phyloP scores from a whole-genome alignment of 2,329 filamentous ascomycete genomes.

The Chrysosporium keratinophilum region DNA sequence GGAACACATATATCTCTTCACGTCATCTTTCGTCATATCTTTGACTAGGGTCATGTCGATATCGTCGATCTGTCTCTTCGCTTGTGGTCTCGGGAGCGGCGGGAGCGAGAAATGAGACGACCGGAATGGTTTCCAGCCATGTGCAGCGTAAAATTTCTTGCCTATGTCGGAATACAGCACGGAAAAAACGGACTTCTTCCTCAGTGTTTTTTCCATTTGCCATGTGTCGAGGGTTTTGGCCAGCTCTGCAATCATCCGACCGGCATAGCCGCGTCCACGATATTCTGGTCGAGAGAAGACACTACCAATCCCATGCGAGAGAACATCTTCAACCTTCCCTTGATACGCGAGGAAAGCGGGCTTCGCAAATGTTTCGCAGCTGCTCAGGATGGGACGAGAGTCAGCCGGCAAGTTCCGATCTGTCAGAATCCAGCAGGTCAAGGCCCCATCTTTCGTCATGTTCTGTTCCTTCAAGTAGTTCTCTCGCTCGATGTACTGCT shows the following conservation, averaged over 20 bases:
- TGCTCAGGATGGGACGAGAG: slow-evolving; percentile 42
- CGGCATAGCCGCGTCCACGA: slow-evolving; percentile 65
- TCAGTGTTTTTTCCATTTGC: slow-evolving; percentile 38
- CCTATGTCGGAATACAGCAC: slow-evolving; percentile 82
- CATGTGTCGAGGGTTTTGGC: slow-evolving; percentile 45
- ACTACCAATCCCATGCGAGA: slow-evolving; percentile 63
- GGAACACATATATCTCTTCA: slow-evolving; percentile 41
- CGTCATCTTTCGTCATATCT: slow-evolving; percentile 26
- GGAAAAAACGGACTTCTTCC: slow-evolving; percentile 51
- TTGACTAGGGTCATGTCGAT: slow-evolving; percentile 24
- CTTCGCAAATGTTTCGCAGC: slow-evolving; percentile 47
- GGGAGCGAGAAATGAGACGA: slow-evolving; percentile 62
- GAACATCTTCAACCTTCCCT: slow-evolving; percentile 46
- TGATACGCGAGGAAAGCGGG: slow-evolving; percentile 37
- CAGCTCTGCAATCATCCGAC: slow-evolving; percentile 61
- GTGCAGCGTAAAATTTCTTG: slow-evolving; percentile 64
- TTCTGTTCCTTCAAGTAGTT: slow-evolving; percentile 41
- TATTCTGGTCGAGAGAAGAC: slow-evolving; percentile 64
- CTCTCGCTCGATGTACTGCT: slow-evolving; percentile 51
- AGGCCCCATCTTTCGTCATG: slow-evolving; percentile 45
- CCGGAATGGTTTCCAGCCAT: slow-evolving; percentile 66
- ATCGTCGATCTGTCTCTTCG: slow-evolving; percentile 18
- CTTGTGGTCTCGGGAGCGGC: slow-evolving; percentile 26
- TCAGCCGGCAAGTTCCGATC: slow-evolving; percentile 34
- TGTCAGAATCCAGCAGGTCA: slow-evolving; percentile 52